Percentiles rank a stretch among this genome's conserved stretches.
These are phyloP conservation scores for Venturia nashicola DNA, from an alignment of 2,329 filamentous ascomycete genomes.

Conservation along the genomic window DNA sequence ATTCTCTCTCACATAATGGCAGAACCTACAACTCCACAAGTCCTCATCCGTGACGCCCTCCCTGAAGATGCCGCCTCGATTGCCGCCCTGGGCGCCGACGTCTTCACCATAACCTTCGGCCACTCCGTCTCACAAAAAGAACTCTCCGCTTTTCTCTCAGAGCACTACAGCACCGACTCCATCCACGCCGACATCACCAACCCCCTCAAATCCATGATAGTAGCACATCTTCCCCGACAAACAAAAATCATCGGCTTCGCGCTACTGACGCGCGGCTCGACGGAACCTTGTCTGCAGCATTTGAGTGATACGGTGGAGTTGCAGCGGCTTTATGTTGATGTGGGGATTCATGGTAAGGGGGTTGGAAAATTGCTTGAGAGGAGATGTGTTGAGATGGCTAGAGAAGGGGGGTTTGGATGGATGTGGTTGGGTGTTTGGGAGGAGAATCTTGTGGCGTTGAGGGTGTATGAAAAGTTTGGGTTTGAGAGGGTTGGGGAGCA, in stretches of 20 bases:
- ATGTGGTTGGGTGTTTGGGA: constrained; percentile 40
- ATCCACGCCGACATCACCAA: background rate
- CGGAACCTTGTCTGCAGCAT: constrained; percentile 26
- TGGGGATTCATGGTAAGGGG: constrained; percentile 25
- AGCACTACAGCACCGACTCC: background rate
- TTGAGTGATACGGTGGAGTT: constrained; percentile 26
- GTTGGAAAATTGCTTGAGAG: constrained; percentile 24
- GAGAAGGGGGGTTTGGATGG: constrained; percentile 23
- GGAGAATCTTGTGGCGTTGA: constrained; percentile 28
- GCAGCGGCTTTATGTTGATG: constrained; percentile 32
- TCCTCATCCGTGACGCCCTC: background rate
- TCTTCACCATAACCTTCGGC: background rate
- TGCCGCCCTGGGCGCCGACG: background rate
- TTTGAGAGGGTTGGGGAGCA: constrained; percentile 29
- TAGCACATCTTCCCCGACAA: background rate
- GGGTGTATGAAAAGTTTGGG: constrained; percentile 30
- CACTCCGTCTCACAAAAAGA: background rate
- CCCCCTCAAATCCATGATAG: background rate
- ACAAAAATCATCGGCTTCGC: constrained; percentile 28
- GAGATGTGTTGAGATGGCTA: constrained; percentile 18
- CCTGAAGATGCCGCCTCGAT: background rate
- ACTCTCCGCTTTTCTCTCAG: background rate
- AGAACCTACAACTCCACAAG: background rate
- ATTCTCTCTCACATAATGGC: background rate
- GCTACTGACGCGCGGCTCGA: constrained; percentile 25